Base-by-base conservation (phyloP, 805 yeast genomes). In the Saturnispora silvae region DNA sequence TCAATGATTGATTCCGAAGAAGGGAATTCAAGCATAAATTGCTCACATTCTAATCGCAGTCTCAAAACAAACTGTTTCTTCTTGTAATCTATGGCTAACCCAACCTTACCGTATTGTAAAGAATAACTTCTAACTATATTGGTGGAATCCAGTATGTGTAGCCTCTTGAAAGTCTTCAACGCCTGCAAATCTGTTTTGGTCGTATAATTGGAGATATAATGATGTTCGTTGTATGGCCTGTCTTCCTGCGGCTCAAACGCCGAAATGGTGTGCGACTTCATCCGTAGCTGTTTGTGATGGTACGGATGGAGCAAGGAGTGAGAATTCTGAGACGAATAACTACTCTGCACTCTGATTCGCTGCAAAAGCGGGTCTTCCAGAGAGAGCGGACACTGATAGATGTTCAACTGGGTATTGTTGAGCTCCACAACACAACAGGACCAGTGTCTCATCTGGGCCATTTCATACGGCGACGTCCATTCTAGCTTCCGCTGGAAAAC, bases 341-440 rank as follows among this genome's bases (percentile, higher is more conserved):
- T 39, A 16, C 42, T 37, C n/a, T 41, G 35, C 17, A 35, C 43
- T n/a, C 29, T 33, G 4, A 44, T 28, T 28, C 37, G 37, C 11
- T 35, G 35, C 20, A 41, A 11, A n/a, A 33, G 29, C 11, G 35
- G 38, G 23, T 41, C 43, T 25, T 31, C 30, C 14, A 20, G 16
- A 14, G 30, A 29, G 11, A 35, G 33, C 5, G 43, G 43, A 32
- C 40, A 61, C 14, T 57, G 49, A 54, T 81, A 82, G 38, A 87
- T 61, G 55, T 81, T 81, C 25, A 87, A 60, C 59, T 84, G 95
- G 2, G 96, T 87, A 15, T 89, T 82, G 63, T 87, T 85, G 35
- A 87, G 62, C 50, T 81, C 94, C 56, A 84, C 64, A 17, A 81
- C 63, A 31, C 69, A 68, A 30, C 68, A 63, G 46, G 66, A 69